phyloP scores from a whole-genome alignment of 2,329 filamentous ascomycete species.

The Fusarium chuoi region DNA sequence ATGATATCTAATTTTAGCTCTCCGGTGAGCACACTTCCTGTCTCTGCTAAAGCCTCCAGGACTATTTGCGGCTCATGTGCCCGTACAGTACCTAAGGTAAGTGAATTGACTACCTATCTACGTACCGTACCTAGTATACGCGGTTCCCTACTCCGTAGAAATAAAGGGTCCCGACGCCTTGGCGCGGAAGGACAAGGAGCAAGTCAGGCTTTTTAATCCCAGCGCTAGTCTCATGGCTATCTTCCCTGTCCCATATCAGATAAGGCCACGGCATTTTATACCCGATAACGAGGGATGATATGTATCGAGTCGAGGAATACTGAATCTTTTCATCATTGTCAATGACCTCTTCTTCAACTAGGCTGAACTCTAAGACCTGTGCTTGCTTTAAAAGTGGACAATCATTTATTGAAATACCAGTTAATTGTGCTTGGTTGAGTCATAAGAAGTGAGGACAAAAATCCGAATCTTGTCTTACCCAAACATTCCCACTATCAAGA shows the following conservation, averaged over 20 bases:
- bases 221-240: not conserved
- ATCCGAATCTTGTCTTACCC: not conserved
- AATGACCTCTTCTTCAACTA: not conserved
- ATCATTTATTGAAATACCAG: not conserved
- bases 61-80: not conserved
- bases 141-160: not conserved
- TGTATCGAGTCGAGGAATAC: not conserved
- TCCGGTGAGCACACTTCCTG: not conserved
- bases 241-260: constrained; percentile 22
- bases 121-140: not conserved
- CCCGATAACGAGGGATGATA: constrained; percentile 8
- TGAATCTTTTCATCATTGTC: constrained; percentile 4
- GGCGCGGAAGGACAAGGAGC: constrained; percentile 25
- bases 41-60: not conserved
- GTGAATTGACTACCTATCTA: not conserved
- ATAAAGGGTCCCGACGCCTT: constrained; percentile 15
- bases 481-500: constrained; percentile 17
- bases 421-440: not conserved
- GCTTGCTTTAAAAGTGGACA: not conserved
- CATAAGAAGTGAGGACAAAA: not conserved
- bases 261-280: constrained; percentile 20
- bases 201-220: constrained; percentile 20
- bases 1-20: constrained; percentile 3
- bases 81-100: not conserved
- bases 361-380: not conserved